Base-by-base conservation (phyloP, 2,329 filamentous ascomycete species). In the Thyridium curvatum region DNA sequence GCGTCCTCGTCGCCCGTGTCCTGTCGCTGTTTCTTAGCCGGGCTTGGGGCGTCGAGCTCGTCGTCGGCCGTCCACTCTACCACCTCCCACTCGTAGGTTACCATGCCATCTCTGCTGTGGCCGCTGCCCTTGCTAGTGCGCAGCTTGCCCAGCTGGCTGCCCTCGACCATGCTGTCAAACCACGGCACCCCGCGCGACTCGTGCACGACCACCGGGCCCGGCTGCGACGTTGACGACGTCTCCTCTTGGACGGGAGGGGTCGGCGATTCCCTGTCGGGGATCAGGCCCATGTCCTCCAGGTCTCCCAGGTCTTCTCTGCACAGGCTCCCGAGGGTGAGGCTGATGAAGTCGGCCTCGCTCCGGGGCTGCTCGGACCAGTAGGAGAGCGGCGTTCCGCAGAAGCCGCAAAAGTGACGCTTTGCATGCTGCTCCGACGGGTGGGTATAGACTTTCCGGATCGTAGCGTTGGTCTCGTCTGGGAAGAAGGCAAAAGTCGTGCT, bases 401-500 rank as follows among this genome's bases (percentile, higher is more conserved):
- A 94, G 17, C 90, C 90, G 62, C 90, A 96, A 61, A 96, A 96
- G 49, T 88, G 77, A 36, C 86, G 79, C 56, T 84, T 79, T 1
- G 77, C 69, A 50, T 74, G 64, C 37, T 72, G 69, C 38, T 75
- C 73, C 49, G 69, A 64, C 3, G 68, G 69, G 16, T 81, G 74
- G 9, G 77, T 77, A 59, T 86, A 89, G 35, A 74, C 71, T 31
- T 82, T 76, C 40, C 77, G 79, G 55, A 89, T 89, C 37, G 69
- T 68, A 39, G 68, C 51, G 57, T 78, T 74, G 13, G 80, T 78
- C 65, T 95, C 90, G 61, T 94, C 86, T 3, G 83, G 75, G 58
- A 83, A 89, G 57, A 82, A 84, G 34, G 88, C 77, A 48, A 79
- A 74, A 1, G 86, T 93, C 30, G 75, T 74, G 49, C 82, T 87